Base-by-base conservation (phyloP, 805 yeast species). In the Saturnispora bothae region DNA sequence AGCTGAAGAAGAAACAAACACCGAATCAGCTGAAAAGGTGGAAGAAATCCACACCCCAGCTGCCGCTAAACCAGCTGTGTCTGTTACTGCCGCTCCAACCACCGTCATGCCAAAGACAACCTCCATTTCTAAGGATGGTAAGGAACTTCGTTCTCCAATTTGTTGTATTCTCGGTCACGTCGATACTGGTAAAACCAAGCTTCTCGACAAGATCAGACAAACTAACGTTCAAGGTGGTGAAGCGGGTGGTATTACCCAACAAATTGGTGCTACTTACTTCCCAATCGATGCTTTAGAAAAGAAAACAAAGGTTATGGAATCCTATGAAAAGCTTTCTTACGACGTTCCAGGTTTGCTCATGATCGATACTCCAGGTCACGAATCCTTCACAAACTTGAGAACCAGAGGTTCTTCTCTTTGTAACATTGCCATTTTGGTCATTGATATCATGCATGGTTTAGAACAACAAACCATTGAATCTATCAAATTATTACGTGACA, bases 181-280 rank as follows among this genome's bases (percentile, higher is more conserved):
- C 64, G 99, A 92, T 72, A 92, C 98, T 42, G 99, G 99, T 78
- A 92, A 92, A 65, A 92, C 99, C 49, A 92, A 92, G 61, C 73
- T 92, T 48, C 71, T 92, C 60, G 99, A 92, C 60, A 92, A 92
- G 64, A 79, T 92, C 51, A 89, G 99, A 68, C 96, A 89, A 68
- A 92, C 97, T 30, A 92, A 92, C 57, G 99, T 92, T 44, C 99
- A 92, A 69, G 99, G 96, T 61, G 99, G 98, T 57, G 99, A 92
- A 68, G 99, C 99, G 40, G 99, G 99, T 69, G 99, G 99, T 69
- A 92, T 92, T 61, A 92, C 99, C 48, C 99, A 92, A 73, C 99
- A 92, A 66, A 92, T 92, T 58, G 99, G 99, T 76, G 99, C 99
- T 40, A 92, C 99, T 17, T 92, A 92, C 61, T 92, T 92, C 84